Base-by-base conservation (phyloP, 2,329 filamentous ascomycete genomes). In the Gyromitra esculenta region DNA sequence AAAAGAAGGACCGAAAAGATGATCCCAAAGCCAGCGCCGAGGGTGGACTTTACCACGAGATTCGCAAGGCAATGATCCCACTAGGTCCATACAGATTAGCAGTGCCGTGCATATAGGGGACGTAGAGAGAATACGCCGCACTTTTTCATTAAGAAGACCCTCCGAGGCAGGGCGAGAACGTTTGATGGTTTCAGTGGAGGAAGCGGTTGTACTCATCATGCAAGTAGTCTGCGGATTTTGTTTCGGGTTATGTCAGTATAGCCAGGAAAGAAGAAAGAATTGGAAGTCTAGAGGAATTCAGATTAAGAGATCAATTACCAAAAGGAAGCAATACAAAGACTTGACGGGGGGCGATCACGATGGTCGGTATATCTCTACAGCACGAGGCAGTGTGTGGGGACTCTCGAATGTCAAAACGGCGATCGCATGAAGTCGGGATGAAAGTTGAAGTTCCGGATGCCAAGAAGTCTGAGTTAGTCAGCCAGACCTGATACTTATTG, bases 61-160 rank as follows among this genome's bases (percentile, higher is more conserved):
- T 96, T 97, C 81, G 96, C 98, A 81, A 99, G 91, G 86, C 96
- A 97, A 86, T 92, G 95, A 85, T 99, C 96, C 96, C 96, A 99
- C 96, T 99, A 31, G 48, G 60, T 50, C 73, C 31, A 75, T 31
- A 39, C 21, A 25, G 31, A 48, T 69, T 69, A 70, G 63, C 15
- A 66, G 56, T 8, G 63, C 11, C 63, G 56, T 8, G 54, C 50
- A 35, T 57, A 9, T 35, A 15, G 25, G 41, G 41, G 37, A 60
- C 43, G 21, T 45, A 48, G 52, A 45, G 37, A 41, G 64, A 69
- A 73, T 45, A 25, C 65, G 39, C 79, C 82, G 80, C 90, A 97
- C 96, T 94, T 99, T 99, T 87, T 99, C 96, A 86, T 98, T 98
- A 83, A 99, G 89, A 82, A 99, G 90, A 83, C 95, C 93, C 88